Conservation (phyloP, 768 basidiomycete genomes). For the Leccinellum luteum region DNA sequence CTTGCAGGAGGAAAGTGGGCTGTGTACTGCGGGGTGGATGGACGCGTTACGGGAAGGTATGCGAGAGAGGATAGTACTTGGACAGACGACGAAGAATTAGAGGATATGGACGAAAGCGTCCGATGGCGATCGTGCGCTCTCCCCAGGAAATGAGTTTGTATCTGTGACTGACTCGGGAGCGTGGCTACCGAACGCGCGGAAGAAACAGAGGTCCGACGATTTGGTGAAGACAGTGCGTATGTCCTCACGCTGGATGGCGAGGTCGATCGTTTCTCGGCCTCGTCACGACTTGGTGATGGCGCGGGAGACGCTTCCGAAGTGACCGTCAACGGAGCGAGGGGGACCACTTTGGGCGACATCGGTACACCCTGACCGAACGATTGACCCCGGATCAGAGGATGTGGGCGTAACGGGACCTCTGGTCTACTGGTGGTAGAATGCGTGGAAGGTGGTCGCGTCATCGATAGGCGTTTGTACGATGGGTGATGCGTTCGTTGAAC, state of each 20-base stretch:
- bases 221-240: conserved; percentile 30
- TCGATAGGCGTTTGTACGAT: conserved; percentile 38
- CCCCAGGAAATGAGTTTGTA: conserved; percentile 32
- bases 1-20: conserved; percentile 66
- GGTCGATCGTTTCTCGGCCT: conserved; percentile 24
- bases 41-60: conserved; percentile 45
- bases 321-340: conserved; percentile 60
- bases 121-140: conserved; percentile 45
- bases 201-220: conserved; percentile 54
- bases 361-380: conserved; percentile 50
- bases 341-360: conserved; percentile 41
- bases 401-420: conserved; percentile 52
- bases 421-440: conserved; percentile 49
- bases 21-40: conserved; percentile 44
- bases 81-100: conserved; percentile 43
- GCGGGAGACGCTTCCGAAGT: conserved; percentile 48
- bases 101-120: conserved; percentile 57
- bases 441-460: conserved; percentile 60
- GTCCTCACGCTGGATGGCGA: conserved; percentile 41
- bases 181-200: conserved; percentile 61
- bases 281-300: conserved; percentile 35
- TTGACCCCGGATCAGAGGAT: conserved; percentile 74
- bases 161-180: conserved; percentile 43
- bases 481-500: conserved; percentile 35
- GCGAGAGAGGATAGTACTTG: conserved; percentile 57